Evolutionary conservation across 768 basidiomycete genomes (phyloP), one percentile per base, ranked within the genome.

Genomic region (Asterophora parasitica): DNA sequence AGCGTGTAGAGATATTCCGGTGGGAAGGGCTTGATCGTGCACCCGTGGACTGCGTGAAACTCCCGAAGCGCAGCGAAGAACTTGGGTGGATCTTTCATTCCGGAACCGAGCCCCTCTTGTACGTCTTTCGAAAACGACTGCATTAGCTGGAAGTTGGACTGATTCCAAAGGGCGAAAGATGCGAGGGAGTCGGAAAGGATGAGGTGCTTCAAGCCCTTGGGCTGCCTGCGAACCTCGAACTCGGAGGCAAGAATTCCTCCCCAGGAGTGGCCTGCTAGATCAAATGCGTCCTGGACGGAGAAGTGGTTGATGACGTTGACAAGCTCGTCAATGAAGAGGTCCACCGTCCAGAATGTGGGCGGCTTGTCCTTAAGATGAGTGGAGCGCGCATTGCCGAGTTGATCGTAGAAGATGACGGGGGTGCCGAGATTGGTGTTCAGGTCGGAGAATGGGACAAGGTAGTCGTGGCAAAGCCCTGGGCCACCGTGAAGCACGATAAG

Each of bases 201-300:
- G 10, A 72, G 49, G 31, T 48, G 65, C 42, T 58, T 65, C 12
- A 77, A 49, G 0, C 74, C 73, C 0, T 48, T 28, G 3, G 74
- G 75, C 12, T 70, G 64, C 13, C 63, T 61, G 12, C 62, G 54
- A 31, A 67, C 60, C 6, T 55, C 73, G 41, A 71, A 75, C 32
- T 74, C 67, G 4, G 63, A 52, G 0, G 64, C 77, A 7, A 82
- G 64, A 63, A 78, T 78, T 1, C 73, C 78, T 10, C 81, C 81
- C 79, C 79, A 80, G 4, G 76, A 79, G 40, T 82, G 80, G 0
- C 81, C 81, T 1, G 72, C 52, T 1, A 82, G 56, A 52, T 73
- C 67, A 56, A 71, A 81, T n/a, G 58, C 51, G 4, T 59, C 54
- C 7, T 58, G 35, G 49, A 81, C 69, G 0, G 62, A 67, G 15